phyloP scores from a whole-genome alignment of 2,329 filamentous ascomycete species.

The Aureobasidium sp. region DNA sequence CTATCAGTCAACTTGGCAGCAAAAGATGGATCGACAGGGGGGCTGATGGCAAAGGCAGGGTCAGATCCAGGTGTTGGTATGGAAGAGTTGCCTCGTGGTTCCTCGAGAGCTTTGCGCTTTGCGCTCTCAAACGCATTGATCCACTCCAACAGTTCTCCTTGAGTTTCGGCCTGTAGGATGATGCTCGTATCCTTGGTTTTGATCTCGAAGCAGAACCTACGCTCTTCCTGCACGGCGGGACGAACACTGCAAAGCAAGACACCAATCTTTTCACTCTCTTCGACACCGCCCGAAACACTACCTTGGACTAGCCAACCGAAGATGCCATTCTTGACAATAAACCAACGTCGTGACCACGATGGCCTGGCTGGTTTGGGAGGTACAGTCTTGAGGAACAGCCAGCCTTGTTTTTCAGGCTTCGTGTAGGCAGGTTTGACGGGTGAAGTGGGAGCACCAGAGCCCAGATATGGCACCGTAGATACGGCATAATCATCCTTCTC shows the following conservation, averaged over 20 bases:
- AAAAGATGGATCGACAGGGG: constrained; percentile 82
- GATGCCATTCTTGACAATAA: constrained; percentile 89
- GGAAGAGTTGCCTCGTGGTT: constrained; percentile 44
- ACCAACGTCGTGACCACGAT: constrained; percentile 88
- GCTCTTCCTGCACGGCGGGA: constrained; percentile 83
- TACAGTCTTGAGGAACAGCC: constrained; percentile 75
- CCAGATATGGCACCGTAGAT: constrained; percentile 82
- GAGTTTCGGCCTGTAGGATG: constrained; percentile 85
- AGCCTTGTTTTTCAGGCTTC: constrained; percentile 74
- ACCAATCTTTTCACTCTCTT: constrained; percentile 93
- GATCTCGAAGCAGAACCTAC: constrained; percentile 94
- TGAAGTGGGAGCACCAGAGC: constrained; percentile 47
- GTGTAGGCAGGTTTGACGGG: constrained; percentile 47
- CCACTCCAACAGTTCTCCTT: constrained; percentile 89
- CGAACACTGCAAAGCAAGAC: constrained; percentile 89
- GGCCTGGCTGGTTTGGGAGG: constrained; percentile 84
- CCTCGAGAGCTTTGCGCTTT: constrained; percentile 85
- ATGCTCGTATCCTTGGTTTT: constrained; percentile 94
- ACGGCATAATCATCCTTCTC: constrained; percentile 89
- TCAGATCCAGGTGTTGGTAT: constrained; percentile 42
- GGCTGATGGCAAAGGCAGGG: constrained; percentile 86
- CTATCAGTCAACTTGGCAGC: constrained; percentile 70
- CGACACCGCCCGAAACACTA: constrained; percentile 68
- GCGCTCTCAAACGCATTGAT: constrained; percentile 86
- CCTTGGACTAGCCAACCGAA: constrained; percentile 91